phyloP scores from a whole-genome alignment of 1,284 basidiomycete genomes.

The Cutaneotrichosporon daszewskae region DNA sequence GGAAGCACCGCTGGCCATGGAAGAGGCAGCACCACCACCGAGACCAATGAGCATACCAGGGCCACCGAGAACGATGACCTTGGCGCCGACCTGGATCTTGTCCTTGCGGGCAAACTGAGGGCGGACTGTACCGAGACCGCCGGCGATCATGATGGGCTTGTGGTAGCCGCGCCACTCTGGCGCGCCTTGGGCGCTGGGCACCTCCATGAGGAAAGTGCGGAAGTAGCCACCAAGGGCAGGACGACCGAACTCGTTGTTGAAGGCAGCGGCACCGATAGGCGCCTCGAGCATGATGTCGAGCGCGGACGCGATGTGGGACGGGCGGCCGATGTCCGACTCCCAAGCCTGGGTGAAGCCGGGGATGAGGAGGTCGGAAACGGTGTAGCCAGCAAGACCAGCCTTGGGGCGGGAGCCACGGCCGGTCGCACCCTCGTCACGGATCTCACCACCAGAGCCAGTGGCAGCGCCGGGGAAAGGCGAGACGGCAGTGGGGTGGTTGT shows the following conservation, averaged over 20 bases:
- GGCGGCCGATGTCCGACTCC: slow-evolving; percentile 82
- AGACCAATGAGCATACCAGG: slow-evolving; percentile 95
- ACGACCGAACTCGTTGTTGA: slow-evolving; percentile 98
- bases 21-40: slow-evolving; percentile 92
- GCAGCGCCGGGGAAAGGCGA: slow-evolving; percentile 97
- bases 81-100: slow-evolving; percentile 67
- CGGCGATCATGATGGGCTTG: slow-evolving; percentile 99
- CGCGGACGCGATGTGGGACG: slow-evolving; percentile 83
- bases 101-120: slow-evolving; percentile 72
- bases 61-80: slow-evolving; percentile 91
- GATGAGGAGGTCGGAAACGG: slow-evolving; percentile 88
- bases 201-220: slow-evolving; percentile 76
- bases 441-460: slow-evolving; percentile 96
- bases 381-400: slow-evolving; percentile 89
- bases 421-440: slow-evolving; percentile 94
- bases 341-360: slow-evolving; percentile 82
- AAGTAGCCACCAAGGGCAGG: slow-evolving; percentile 75
- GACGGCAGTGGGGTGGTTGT: slow-evolving; percentile 98
- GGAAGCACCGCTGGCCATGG: slow-evolving; percentile 79
- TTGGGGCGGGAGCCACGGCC: slow-evolving; percentile 94
- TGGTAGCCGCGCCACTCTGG: slow-evolving; percentile 74
- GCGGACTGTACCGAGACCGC: slow-evolving; percentile 89
- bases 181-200: slow-evolving; percentile 57
- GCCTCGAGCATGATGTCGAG: slow-evolving; percentile 97
- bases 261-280: slow-evolving; percentile 88